Evolutionary conservation across 108 stramenopile genomes (phyloP).

Genomic region (Nitzschia sp.): DNA sequence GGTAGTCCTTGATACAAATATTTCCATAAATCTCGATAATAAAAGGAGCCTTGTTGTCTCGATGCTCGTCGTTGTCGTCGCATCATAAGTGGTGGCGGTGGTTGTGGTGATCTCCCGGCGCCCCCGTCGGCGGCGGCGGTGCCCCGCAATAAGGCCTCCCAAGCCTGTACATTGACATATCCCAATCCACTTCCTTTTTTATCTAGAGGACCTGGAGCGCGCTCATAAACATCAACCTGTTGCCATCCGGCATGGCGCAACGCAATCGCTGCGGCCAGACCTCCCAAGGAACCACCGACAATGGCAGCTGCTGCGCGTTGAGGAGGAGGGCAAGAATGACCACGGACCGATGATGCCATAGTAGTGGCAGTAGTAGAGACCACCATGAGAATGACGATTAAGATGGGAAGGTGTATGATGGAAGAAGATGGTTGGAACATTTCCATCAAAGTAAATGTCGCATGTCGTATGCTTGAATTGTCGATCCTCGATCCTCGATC

Average conservation of each 20-base stretch:
- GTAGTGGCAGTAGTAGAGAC: background rate
- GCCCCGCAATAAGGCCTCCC: conserved; percentile 5
- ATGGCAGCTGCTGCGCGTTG: conserved; percentile 29
- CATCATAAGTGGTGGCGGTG: too few species aligned
- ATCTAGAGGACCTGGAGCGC: conserved; percentile 11
- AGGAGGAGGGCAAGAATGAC: too few species aligned
- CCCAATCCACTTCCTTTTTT: conserved; percentile 25
- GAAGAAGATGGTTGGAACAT: too few species aligned
- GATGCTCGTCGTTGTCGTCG: conserved; percentile 17
- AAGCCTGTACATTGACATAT: conserved; percentile 21
- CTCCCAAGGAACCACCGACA: conserved; percentile 54
- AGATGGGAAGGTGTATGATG: too few species aligned
- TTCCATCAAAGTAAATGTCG: too few species aligned
- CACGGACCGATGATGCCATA: background rate
- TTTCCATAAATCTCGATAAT: conserved; percentile 24
- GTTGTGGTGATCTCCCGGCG: too few species aligned
- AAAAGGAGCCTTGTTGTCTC: conserved; percentile 18
- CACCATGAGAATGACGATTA: background rate
- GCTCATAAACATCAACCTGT: conserved; percentile 54
- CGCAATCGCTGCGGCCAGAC: conserved; percentile 44
- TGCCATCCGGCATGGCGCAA: conserved; percentile 24
- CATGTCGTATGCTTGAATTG: too few species aligned
- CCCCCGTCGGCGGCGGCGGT: background rate
- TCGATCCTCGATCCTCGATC: too few species aligned
- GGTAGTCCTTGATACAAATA: conserved; percentile 13